A percentile compares a stretch with the other conserved stretches of the same genome.
Evolutionary conservation across 2,329 filamentous ascomycete species (phyloP).

Genomic region (Pseudocercospora fijiensis): DNA sequence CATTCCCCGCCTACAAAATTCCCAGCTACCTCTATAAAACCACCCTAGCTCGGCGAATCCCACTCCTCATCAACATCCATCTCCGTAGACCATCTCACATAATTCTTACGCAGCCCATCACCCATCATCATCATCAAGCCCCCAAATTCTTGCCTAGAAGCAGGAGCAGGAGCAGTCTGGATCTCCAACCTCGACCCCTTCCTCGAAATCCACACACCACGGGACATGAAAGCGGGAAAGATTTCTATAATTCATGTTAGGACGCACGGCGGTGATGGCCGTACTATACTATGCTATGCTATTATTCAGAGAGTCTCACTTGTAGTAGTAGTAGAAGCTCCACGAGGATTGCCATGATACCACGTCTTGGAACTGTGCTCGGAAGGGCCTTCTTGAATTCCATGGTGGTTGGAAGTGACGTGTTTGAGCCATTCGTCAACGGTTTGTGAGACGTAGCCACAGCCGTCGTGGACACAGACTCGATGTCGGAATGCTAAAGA

Average conservation of each 20-base stretch:
- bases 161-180: background rate
- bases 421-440: constrained; percentile 21
- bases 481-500: constrained; percentile 13
- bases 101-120: constrained; percentile 4
- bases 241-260: constrained; percentile 2
- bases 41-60: constrained; percentile 12
- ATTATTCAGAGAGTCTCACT: constrained; percentile 3
- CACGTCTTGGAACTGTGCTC: background rate
- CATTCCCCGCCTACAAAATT: background rate
- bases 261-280: background rate
- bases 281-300: background rate
- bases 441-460: constrained; percentile 19
- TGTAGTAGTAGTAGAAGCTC: background rate
- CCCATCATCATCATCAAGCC: background rate
- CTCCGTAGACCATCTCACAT: constrained; percentile 17
- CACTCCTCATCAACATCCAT: constrained; percentile 11
- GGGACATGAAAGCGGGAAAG: background rate
- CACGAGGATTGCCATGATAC: background rate
- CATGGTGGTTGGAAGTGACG: constrained; percentile 16
- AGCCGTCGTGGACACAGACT: constrained; percentile 22
- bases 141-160: background rate
- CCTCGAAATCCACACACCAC: constrained; percentile 4
- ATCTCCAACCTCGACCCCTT: constrained; percentile 1
- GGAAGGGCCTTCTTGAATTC: constrained; percentile 1
- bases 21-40: background rate